Evolutionary conservation across 176 grass and related monocot species (phyloP).

Genomic region (maize (Zea mays)): DNA sequence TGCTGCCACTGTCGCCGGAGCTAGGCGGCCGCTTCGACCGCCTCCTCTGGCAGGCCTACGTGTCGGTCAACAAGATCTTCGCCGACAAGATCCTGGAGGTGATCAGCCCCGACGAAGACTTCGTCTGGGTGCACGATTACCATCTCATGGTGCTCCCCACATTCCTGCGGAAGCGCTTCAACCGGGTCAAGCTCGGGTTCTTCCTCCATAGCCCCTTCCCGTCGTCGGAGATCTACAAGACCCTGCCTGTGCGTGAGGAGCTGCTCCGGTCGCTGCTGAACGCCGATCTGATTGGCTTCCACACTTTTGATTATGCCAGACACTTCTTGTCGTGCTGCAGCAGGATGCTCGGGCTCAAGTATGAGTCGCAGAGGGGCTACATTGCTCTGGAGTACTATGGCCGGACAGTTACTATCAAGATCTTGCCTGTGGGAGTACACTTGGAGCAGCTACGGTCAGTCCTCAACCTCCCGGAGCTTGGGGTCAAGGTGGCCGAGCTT

Average conservation of each 20-base stretch:
- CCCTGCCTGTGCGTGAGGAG: slow-evolving; percentile 78
- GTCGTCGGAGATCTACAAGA: slow-evolving; percentile 84
- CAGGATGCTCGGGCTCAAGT: slow-evolving; percentile 85
- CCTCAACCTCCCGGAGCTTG: slow-evolving; percentile 60
- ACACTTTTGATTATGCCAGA: slow-evolving; percentile 90
- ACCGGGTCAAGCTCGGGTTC: slow-evolving; percentile 80
- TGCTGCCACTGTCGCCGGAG: slow-evolving; percentile 91
- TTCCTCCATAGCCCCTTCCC: slow-evolving; percentile 94
- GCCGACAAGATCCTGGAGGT: slow-evolving; percentile 93
- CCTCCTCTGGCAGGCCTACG: slow-evolving; percentile 81
- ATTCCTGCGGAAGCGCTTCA: slow-evolving; percentile 80
- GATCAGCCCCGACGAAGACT: slow-evolving; percentile 90
- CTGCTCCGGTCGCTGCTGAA: slow-evolving; percentile 75
- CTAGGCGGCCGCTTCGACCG: slow-evolving; percentile 91
- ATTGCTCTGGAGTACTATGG: slow-evolving; percentile 91
- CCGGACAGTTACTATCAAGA: slow-evolving; percentile 84
- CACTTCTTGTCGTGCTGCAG: slow-evolving; percentile 92
- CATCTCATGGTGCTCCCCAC: slow-evolving; percentile 92
- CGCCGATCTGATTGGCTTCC: slow-evolving; percentile 87
- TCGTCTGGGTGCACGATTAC: slow-evolving; percentile 94
- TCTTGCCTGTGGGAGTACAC: slow-evolving; percentile 84
- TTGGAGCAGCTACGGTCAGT: slow-evolving; percentile 69
- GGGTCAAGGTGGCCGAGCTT: slow-evolving; percentile 69
- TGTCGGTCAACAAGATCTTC: slow-evolving; percentile 95
- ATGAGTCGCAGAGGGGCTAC: slow-evolving; percentile 87